Conservation (phyloP, 805 yeast species). For the Candida ficus region DNA sequence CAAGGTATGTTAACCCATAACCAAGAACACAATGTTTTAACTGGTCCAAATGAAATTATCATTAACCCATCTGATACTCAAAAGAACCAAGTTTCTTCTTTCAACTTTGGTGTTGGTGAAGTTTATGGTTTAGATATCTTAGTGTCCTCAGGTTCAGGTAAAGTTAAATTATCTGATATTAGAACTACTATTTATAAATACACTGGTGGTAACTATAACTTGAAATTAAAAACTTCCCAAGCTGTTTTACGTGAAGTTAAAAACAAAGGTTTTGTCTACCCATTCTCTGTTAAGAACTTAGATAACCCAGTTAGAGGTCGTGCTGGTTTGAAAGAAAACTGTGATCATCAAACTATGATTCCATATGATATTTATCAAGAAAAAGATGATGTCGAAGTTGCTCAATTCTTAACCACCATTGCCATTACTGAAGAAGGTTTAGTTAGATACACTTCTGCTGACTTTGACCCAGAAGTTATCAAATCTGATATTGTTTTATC, state of each 20-base stretch:
- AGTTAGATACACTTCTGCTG: slow-evolving; percentile 55
- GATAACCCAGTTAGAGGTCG: slow-evolving; percentile 67
- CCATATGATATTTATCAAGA: slow-evolving; percentile 67
- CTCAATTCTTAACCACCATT: slow-evolving; percentile 71
- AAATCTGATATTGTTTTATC: slow-evolving; percentile 51
- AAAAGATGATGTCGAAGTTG: slow-evolving; percentile 60
- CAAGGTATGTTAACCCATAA: slow-evolving; percentile 77
- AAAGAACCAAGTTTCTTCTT: slow-evolving; percentile 55
- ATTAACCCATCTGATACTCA: slow-evolving; percentile 69
- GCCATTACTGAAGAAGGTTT: slow-evolving; percentile 71
- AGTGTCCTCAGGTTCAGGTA: slow-evolving; percentile 60
- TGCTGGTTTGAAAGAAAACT: slow-evolving; percentile 70
- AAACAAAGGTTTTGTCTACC: slow-evolving; percentile 61
- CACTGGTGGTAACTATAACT: slow-evolving; percentile 61
- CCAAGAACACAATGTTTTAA: slow-evolving; percentile 60
- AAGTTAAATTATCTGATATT: slow-evolving; percentile 52
- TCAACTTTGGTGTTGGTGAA: slow-evolving; percentile 67
- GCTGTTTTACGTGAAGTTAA: slow-evolving; percentile 61
- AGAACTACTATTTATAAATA: slow-evolving; percentile 69
- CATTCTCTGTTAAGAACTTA: slow-evolving; percentile 60
- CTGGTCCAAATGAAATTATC: slow-evolving; percentile 73
- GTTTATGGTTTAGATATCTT: slow-evolving; percentile 74
- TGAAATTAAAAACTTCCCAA: slow-evolving; percentile 69
- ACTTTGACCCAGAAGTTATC: slow-evolving; percentile 43
- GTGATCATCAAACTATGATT: slow-evolving; percentile 58